Percentiles rank a stretch among this genome's conserved stretches.
Conservation (phyloP, 371 early-diverging fungal genomes). For the Rhizopus stolonifer region DNA sequence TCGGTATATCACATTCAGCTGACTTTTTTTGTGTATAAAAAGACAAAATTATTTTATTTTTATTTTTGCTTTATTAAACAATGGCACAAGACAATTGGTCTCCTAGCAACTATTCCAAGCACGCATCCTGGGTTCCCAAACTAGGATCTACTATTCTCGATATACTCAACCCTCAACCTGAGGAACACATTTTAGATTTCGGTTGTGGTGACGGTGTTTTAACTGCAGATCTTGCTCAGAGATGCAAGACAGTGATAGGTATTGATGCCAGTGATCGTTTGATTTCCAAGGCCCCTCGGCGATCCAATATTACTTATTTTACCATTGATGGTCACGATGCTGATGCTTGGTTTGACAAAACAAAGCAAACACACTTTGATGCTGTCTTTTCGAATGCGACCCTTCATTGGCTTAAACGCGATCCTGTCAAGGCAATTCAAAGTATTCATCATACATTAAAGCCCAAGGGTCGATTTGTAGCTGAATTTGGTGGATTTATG, state of each 20-base stretch:
- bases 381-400: slow-evolving; percentile 68
- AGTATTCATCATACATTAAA: slow-evolving; percentile 58
- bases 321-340: slow-evolving; percentile 61
- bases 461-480: slow-evolving; percentile 61
- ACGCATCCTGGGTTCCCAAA: slow-evolving; percentile 64
- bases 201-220: slow-evolving; percentile 75
- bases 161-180: slow-evolving; percentile 46
- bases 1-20: not conserved
- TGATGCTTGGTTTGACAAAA: slow-evolving; percentile 39
- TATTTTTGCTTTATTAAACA: not conserved
- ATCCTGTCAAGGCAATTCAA: slow-evolving; percentile 58
- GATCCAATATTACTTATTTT: slow-evolving; percentile 26
- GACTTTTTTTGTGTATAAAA: not conserved
- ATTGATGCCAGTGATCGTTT: slow-evolving; percentile 62
- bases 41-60: not conserved
- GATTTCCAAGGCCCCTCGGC: slow-evolving; percentile 51
- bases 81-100: slow-evolving; percentile 47
- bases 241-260: slow-evolving; percentile 56
- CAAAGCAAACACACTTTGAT: slow-evolving; percentile 44
- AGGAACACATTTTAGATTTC: slow-evolving; percentile 64
- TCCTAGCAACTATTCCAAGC: slow-evolving; percentile 43
- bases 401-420: slow-evolving; percentile 72
- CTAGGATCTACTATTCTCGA: slow-evolving; percentile 50
- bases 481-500: slow-evolving; percentile 62
- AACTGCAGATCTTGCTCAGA: slow-evolving; percentile 49